phyloP scores from a whole-genome alignment of 2,329 filamentous ascomycete genomes.

The Fusarium chlamydosporum region DNA sequence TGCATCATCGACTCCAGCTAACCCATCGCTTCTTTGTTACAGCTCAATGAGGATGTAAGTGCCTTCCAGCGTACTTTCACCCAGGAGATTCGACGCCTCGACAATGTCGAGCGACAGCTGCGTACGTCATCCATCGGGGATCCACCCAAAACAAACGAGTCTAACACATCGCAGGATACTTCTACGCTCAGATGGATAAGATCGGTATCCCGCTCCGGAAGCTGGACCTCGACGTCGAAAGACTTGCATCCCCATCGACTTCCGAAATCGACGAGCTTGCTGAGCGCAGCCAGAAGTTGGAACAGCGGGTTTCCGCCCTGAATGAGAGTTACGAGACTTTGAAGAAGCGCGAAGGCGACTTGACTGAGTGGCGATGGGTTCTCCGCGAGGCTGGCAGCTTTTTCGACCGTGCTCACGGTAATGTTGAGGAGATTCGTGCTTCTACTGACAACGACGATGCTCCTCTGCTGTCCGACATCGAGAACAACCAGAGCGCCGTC shows the following conservation, averaged over 20 bases:
- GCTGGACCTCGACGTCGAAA: constrained; percentile 90
- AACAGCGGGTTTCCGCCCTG: constrained; percentile 89
- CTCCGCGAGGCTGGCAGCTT: constrained; percentile 96
- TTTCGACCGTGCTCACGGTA: constrained; percentile 95
- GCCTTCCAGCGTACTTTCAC: constrained; percentile 98
- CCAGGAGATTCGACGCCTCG: constrained; percentile 94
- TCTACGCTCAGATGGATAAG: constrained; percentile 96
- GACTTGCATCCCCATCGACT: constrained; percentile 87
- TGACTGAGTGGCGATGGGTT: constrained; percentile 99
- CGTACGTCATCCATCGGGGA: constrained; percentile 70
- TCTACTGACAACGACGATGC: constrained; percentile 93
- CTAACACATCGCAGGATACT: constrained; percentile 78
- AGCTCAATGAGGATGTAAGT: constrained; percentile 93
- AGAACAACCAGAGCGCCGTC: constrained; percentile 78
- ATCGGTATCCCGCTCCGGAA: constrained; percentile 86
- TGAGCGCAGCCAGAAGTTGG: constrained; percentile 91
- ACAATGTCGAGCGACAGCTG: constrained; percentile 98
- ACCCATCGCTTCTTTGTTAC: constrained; percentile 31
- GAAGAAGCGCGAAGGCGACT: constrained; percentile 96
- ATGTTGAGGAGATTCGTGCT: constrained; percentile 94
- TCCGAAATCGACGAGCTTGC: constrained; percentile 96
- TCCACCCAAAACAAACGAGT: constrained; percentile 15
- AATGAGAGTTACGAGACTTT: constrained; percentile 99
- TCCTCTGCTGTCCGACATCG: constrained; percentile 91
- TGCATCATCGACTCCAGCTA: constrained; percentile 31